Conservation (phyloP, 345 rosid genomes). For the Bruguiera parviflora region DNA sequence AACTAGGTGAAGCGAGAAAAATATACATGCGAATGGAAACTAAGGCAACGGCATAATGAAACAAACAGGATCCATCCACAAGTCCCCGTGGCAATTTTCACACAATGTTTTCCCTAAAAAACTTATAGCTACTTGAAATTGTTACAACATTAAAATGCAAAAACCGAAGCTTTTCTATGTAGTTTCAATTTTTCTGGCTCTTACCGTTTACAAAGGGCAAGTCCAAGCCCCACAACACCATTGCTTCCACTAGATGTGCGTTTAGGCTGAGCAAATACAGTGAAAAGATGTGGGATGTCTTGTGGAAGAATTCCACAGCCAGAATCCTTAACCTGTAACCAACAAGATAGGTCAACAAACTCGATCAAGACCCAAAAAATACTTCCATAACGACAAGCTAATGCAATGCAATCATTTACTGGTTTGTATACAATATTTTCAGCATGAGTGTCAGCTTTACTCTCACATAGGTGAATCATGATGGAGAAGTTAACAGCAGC, state of each 20-base stretch:
- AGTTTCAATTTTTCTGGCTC: slow-evolving; percentile 7
- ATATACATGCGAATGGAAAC: neutral
- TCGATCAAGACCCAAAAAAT: neutral
- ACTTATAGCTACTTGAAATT: neutral
- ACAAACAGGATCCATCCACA: neutral
- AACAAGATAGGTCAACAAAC: slow-evolving; percentile 14
- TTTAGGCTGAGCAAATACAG: slow-evolving; percentile 57
- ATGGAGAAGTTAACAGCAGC: too few species aligned
- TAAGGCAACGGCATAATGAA: neutral
- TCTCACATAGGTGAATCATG: neutral
- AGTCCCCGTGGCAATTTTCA: neutral
- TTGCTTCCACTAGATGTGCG: slow-evolving; percentile 45
- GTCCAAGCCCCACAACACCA: slow-evolving; percentile 77
- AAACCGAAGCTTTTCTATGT: neutral
- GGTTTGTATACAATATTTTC: neutral
- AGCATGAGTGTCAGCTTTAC: neutral
- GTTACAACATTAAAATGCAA: neutral
- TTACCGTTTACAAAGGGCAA: slow-evolving; percentile 89
- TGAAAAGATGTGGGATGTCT: slow-evolving; percentile 65
- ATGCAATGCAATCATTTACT: neutral
- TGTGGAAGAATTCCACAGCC: slow-evolving; percentile 81
- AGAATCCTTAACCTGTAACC: slow-evolving; percentile 71
- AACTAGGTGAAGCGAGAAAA: neutral
- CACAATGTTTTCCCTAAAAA: neutral
- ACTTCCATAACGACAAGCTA: neutral